These are phyloP conservation scores for Lactarius quietus DNA, from an alignment of 768 basidiomycete species.

Conservation along the genomic window DNA sequence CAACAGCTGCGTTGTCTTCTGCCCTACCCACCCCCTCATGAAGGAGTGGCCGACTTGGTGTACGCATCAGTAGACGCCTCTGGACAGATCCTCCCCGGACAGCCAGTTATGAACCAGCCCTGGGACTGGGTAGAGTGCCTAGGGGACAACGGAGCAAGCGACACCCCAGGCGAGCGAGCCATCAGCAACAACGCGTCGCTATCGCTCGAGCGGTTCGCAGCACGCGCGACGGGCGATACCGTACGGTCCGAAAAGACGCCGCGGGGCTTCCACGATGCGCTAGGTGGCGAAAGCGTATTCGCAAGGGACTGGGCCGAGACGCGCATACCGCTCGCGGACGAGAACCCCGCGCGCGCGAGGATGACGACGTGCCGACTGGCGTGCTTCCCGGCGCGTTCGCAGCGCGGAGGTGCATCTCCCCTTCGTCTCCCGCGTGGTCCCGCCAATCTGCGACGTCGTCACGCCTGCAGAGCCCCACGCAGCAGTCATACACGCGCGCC, in stretches of 20 bases:
- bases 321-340: slow-evolving; percentile 43
- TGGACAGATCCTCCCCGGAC: slow-evolving; percentile 47
- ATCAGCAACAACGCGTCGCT: slow-evolving; percentile 59
- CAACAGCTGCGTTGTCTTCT: slow-evolving; percentile 57
- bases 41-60: slow-evolving; percentile 53
- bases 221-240: slow-evolving; percentile 58
- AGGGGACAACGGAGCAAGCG: slow-evolving; percentile 49
- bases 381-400: slow-evolving; percentile 32
- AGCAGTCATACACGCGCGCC: slow-evolving; percentile 33
- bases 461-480: slow-evolving; percentile 48
- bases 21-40: slow-evolving; percentile 48
- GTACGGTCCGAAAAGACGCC: slow-evolving; percentile 31
- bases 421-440: slow-evolving; percentile 50
- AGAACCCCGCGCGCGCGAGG: slow-evolving; percentile 33
- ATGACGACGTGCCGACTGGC: slow-evolving; percentile 32
- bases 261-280: slow-evolving; percentile 60
- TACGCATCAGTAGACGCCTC: slow-evolving; percentile 53
- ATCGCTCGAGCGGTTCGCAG: slow-evolving; percentile 67
- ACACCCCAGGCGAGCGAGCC: slow-evolving; percentile 44
- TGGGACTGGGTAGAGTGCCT: slow-evolving; percentile 88
- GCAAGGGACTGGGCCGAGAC: slow-evolving; percentile 77
- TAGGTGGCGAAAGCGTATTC: slow-evolving; percentile 61
- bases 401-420: slow-evolving; percentile 41
- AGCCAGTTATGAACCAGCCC: slow-evolving; percentile 64
- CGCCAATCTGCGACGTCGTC: slow-evolving; percentile 31